Evolutionary conservation across 2,329 filamentous ascomycete species (phyloP).

Genomic region (Pyricularia pennisetigena): DNA sequence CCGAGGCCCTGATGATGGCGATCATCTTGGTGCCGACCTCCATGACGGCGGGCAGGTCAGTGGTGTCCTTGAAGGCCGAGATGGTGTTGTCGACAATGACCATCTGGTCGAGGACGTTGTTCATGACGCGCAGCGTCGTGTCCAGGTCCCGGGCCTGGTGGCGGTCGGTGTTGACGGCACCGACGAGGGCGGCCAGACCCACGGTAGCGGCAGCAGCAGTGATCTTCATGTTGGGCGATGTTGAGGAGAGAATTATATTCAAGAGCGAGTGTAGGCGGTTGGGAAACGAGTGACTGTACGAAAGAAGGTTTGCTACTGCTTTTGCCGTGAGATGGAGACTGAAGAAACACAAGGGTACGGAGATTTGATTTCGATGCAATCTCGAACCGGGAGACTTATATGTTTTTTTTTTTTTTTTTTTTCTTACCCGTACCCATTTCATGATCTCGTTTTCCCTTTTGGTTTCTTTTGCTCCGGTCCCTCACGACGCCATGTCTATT

Average conservation of each 20-base stretch:
- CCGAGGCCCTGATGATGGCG: not conserved
- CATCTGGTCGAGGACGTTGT: constrained; percentile 2
- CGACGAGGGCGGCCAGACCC: not conserved
- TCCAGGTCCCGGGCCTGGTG: constrained; percentile 1
- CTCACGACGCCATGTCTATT: not conserved
- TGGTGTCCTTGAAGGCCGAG: not conserved
- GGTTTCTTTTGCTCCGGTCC: not conserved
- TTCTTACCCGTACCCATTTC: not conserved
- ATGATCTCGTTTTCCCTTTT: not conserved
- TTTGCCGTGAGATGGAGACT: not conserved
- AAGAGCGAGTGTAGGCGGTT: not conserved
- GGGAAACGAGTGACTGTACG: not conserved
- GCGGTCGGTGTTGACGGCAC: not conserved
- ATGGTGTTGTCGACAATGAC: not conserved
- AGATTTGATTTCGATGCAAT: not conserved
- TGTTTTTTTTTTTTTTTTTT: not conserved
- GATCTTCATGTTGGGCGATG: not conserved
- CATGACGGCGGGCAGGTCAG: not conserved
- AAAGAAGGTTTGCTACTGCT: not conserved
- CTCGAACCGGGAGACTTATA: not conserved
- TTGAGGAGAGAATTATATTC: no score
- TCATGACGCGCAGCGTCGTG: constrained; percentile 3
- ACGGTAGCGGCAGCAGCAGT: not conserved
- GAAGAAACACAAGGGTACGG: not conserved
- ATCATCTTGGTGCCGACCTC: not conserved